These are phyloP conservation scores for Trichoderma gamsii DNA, from an alignment of 495 filamentous ascomycete species.

Conservation along the genomic window DNA sequence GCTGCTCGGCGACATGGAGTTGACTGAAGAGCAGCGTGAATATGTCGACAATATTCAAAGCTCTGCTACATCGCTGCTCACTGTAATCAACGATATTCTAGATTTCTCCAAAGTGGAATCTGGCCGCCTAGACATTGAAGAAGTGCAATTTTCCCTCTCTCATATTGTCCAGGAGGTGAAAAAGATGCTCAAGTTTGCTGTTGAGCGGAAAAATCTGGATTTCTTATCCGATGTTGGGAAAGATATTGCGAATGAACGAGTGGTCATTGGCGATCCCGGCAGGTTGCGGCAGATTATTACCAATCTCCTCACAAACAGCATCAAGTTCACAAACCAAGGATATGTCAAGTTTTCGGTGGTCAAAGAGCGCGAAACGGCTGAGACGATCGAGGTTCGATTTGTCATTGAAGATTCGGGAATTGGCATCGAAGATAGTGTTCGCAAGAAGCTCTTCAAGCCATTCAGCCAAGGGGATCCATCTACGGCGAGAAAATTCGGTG, in stretches of 20 bases:
- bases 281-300: slow-evolving; percentile 76
- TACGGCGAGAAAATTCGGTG: slow-evolving; percentile 68
- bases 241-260: slow-evolving; percentile 36
- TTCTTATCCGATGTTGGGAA: slow-evolving; percentile 44
- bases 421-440: slow-evolving; percentile 70
- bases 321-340: slow-evolving; percentile 79
- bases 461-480: slow-evolving; percentile 82
- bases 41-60: slow-evolving; percentile 73
- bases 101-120: slow-evolving; percentile 86
- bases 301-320: slow-evolving; percentile 81
- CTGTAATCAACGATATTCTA: slow-evolving; percentile 84
- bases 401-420: slow-evolving; percentile 76
- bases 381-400: slow-evolving; percentile 50
- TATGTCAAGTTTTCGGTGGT: slow-evolving; percentile 51
- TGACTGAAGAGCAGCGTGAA: slow-evolving; percentile 64
- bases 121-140: slow-evolving; percentile 65
- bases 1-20: slow-evolving; percentile 58
- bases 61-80: slow-evolving; percentile 74
- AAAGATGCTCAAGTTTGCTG: slow-evolving; percentile 56
- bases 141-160: slow-evolving; percentile 71
- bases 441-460: slow-evolving; percentile 70
- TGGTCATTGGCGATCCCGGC: slow-evolving; percentile 69
- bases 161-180: slow-evolving; percentile 64
- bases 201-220: slow-evolving; percentile 52
- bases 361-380: slow-evolving; percentile 43